Percentiles rank a stretch among this genome's conserved stretches.
These are phyloP conservation scores for Sphagnum contortum DNA, from an alignment of 225 moss, liverwort and hornwort species.

Conservation along the genomic window DNA sequence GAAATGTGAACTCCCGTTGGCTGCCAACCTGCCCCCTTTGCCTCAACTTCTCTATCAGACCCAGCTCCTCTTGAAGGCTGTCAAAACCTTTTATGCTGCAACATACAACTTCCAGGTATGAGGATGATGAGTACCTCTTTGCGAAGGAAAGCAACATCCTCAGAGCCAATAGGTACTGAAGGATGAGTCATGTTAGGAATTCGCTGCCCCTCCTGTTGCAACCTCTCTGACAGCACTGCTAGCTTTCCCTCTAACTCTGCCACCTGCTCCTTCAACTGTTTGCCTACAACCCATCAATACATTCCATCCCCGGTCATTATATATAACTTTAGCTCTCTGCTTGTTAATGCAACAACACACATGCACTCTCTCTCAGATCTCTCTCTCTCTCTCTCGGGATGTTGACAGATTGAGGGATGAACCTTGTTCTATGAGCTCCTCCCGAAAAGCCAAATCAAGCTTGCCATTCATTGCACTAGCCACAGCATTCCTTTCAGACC, in stretches of 20 bases:
- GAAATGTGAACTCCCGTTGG: slow-evolving; percentile 54
- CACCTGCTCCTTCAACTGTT: slow-evolving; percentile 75
- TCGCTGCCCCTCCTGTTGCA: slow-evolving; percentile 88
- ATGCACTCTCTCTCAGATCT: too few relatives aligned
- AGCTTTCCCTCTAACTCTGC: slow-evolving; percentile 74
- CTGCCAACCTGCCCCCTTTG: slow-evolving; percentile 57
- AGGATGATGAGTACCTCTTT: slow-evolving; percentile 43
- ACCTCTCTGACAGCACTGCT: slow-evolving; percentile 53
- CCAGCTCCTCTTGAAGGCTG: neutral
- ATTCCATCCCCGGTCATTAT: too few relatives aligned
- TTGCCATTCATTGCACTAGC: slow-evolving; percentile 90
- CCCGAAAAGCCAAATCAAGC: slow-evolving; percentile 59
- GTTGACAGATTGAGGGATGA: neutral
- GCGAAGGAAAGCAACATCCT: slow-evolving; percentile 59
- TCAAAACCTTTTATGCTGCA: too few relatives aligned
- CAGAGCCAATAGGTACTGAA: slow-evolving; percentile 78
- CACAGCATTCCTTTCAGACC: slow-evolving; percentile 85
- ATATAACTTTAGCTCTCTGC: too few relatives aligned
- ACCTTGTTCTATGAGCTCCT: slow-evolving; percentile 87
- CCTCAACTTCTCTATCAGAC: slow-evolving; percentile 10
- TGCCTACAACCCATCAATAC: slow-evolving; percentile 31
- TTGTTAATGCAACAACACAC: too few relatives aligned
- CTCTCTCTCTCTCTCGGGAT: too few relatives aligned
- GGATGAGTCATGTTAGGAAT: slow-evolving; percentile 96
- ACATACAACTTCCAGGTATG: neutral